A percentile compares a stretch with the other conserved stretches of the same genome.
Evolutionary conservation across 495 filamentous ascomycete genomes (phyloP).

Genomic region (Aspergillus sclerotiicarbonarius): DNA sequence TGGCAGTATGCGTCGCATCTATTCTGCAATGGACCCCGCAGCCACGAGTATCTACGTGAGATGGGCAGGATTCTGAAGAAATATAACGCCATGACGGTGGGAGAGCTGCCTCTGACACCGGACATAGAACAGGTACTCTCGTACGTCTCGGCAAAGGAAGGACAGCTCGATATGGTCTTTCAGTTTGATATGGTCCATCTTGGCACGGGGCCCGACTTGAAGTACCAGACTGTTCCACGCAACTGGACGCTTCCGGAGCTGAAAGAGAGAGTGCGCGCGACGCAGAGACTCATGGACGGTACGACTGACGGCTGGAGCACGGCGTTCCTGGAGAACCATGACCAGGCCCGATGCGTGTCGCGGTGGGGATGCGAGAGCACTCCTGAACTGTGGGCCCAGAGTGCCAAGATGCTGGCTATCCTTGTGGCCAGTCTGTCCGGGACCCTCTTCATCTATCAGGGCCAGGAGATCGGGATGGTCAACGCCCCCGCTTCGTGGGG

Average conservation of each 20-base stretch:
- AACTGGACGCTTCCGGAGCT: conserved; percentile 44
- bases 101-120: conserved; percentile 48
- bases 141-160: conserved; percentile 43
- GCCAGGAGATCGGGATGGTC: conserved; percentile 68
- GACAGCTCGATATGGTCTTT: conserved; percentile 56
- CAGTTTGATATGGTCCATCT: conserved; percentile 52
- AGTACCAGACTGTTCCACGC: conserved; percentile 37
- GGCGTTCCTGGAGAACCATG: conserved; percentile 59
- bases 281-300: conserved; percentile 47
- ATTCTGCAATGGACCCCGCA: conserved; percentile 58
- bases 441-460: conserved; percentile 68
- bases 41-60: conserved; percentile 53
- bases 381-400: conserved; percentile 35
- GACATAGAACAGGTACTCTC: conserved; percentile 42
- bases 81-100: conserved; percentile 50
- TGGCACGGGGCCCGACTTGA: conserved; percentile 36
- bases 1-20: conserved; percentile 45
- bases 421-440: conserved; percentile 55
- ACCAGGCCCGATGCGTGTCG: conserved; percentile 56
- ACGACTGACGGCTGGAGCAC: conserved; percentile 50
- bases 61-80: conserved; percentile 44
- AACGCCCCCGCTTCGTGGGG: conserved; percentile 60
- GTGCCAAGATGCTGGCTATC: conserved; percentile 58
- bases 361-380: conserved; percentile 44
- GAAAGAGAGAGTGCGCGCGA: conserved; percentile 31